A percentile compares a stretch with the other conserved stretches of the same genome.
These are phyloP conservation scores for Neurospora africana DNA, from an alignment of 495 filamentous ascomycete species.

Conservation along the genomic window DNA sequence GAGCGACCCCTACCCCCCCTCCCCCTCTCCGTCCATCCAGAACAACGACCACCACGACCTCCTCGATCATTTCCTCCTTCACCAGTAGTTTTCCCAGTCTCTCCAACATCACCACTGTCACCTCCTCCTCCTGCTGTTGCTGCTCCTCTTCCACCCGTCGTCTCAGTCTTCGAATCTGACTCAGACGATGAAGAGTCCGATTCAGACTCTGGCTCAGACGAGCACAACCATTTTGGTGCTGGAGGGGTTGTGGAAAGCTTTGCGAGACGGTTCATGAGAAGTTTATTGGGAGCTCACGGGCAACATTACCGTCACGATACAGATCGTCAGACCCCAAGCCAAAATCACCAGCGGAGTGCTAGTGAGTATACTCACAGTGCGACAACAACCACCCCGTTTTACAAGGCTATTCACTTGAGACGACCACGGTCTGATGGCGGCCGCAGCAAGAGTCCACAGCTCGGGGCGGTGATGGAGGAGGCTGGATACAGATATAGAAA, in stretches of 20 bases:
- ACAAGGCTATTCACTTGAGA: conserved; percentile 3
- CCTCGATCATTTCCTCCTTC: background rate
- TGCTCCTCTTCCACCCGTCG: background rate
- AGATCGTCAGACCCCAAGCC: background rate
- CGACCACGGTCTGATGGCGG: background rate
- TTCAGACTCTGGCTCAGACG: background rate
- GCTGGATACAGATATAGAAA: background rate
- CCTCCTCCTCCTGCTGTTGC: background rate
- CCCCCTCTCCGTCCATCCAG: background rate
- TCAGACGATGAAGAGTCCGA: conserved; percentile 9
- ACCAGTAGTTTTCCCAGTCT: background rate
- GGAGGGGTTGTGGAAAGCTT: background rate
- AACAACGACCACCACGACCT: background rate
- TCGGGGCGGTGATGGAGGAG: background rate
- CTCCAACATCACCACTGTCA: background rate
- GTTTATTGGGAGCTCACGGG: conserved; percentile 1
- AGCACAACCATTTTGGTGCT: background rate
- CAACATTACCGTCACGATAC: background rate
- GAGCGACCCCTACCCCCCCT: conserved; percentile 3
- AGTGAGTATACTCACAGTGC: conserved; percentile 3
- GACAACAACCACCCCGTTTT: background rate
- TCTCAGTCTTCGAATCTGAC: conserved; percentile 19
- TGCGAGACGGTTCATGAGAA: conserved; percentile 11
- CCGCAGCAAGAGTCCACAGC: no score
- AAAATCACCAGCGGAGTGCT: conserved; percentile 7